Conservation (phyloP, 1,284 basidiomycete species). For the Apiotrichum brassicae region DNA sequence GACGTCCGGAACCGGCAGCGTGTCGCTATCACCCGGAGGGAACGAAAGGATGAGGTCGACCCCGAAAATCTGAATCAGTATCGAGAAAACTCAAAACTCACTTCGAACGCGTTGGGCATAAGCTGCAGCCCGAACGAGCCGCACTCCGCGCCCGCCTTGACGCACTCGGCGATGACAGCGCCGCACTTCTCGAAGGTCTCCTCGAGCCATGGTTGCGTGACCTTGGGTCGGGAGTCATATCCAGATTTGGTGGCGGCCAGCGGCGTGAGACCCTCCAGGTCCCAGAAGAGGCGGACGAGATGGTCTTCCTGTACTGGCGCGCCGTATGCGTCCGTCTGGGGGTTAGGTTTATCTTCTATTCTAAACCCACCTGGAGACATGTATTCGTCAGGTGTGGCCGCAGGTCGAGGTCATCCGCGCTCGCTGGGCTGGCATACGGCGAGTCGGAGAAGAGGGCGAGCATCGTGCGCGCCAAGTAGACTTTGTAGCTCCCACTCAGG, state of each 20-base stretch:
- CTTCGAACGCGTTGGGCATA: slow-evolving; percentile 87
- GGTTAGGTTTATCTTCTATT: not conserved
- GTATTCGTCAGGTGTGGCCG: slow-evolving; percentile 90
- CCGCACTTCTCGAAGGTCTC: slow-evolving; percentile 60
- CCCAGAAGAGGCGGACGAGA: slow-evolving; percentile 65
- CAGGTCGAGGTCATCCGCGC: slow-evolving; percentile 53
- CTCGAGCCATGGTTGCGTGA: slow-evolving; percentile 54
- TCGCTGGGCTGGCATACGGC: slow-evolving; percentile 54
- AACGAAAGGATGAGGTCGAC: slow-evolving; percentile 79
- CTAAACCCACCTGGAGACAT: slow-evolving; percentile 62
- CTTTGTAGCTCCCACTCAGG: slow-evolving; percentile 66
- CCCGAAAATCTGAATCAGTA: slow-evolving; percentile 59
- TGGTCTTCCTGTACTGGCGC: slow-evolving; percentile 37
- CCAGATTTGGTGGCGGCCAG: slow-evolving; percentile 23
- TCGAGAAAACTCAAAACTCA: slow-evolving; percentile 15
- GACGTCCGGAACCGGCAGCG: slow-evolving; percentile 53
- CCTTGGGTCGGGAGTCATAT: slow-evolving; percentile 13
- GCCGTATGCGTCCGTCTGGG: slow-evolving; percentile 51
- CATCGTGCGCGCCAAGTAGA: slow-evolving; percentile 74
- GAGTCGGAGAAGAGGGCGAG: slow-evolving; percentile 77
- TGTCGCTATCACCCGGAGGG: slow-evolving; percentile 11
- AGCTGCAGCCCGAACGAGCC: slow-evolving; percentile 55
- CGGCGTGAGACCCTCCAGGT: slow-evolving; percentile 60
- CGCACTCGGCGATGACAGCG: slow-evolving; percentile 67
- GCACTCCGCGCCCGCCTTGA: slow-evolving; percentile 75